phyloP scores from a whole-genome alignment of 1,284 basidiomycete species.

The Heterobasidion parviporum region DNA sequence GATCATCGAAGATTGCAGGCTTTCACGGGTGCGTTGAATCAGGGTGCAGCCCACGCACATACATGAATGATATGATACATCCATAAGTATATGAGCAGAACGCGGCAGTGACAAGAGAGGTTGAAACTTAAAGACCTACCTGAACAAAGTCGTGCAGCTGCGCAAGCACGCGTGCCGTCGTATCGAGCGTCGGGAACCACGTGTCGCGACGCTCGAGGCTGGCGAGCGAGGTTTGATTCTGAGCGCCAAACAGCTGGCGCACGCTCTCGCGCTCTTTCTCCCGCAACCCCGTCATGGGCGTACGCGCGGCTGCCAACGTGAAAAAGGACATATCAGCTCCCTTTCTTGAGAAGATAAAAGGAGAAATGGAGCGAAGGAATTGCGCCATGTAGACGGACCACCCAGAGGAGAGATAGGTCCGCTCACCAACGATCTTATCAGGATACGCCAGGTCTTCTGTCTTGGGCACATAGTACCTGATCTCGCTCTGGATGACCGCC shows the following conservation, averaged over 20 bases:
- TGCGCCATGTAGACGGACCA: too few species aligned
- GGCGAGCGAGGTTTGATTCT: conserved; percentile 37
- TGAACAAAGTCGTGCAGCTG: conserved; percentile 88
- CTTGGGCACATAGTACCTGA: conserved; percentile 73
- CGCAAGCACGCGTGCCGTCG: conserved; percentile 81
- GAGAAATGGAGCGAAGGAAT: too few species aligned
- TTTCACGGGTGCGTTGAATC: conserved; percentile 20
- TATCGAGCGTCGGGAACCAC: conserved; percentile 84
- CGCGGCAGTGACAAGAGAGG: neutral
- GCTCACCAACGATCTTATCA: conserved; percentile 60
- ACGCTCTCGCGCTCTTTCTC: conserved; percentile 51
- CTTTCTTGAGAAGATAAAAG: too few species aligned
- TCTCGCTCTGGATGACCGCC: conserved; percentile 80
- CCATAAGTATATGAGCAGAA: neutral
- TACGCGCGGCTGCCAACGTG: conserved; percentile 30
- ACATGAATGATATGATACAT: neutral
- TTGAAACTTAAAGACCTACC: conserved; percentile 33
- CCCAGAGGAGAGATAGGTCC: too few species aligned
- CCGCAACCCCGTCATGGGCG: conserved; percentile 31
- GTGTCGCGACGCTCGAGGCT: conserved; percentile 68
- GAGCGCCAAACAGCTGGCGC: conserved; percentile 44
- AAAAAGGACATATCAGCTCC: neutral
- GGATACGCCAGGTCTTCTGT: conserved; percentile 81
- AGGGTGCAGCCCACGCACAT: neutral
- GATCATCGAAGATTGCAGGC: conserved; percentile 89